phyloP scores from a whole-genome alignment of 208 protist genomes.

The Naegleria lovaniensis region DNA sequence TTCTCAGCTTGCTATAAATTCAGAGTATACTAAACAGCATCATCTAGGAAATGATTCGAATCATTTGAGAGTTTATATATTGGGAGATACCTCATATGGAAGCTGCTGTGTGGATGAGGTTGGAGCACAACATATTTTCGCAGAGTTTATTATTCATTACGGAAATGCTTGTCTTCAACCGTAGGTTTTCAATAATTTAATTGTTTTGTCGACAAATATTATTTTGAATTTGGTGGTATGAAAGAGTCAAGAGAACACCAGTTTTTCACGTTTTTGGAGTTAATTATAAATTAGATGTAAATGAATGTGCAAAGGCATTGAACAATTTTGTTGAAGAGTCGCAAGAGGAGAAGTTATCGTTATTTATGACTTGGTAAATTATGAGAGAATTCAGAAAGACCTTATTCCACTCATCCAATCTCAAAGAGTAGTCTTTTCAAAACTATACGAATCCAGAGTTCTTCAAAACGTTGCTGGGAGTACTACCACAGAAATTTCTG shows the following conservation, averaged over 20 bases:
- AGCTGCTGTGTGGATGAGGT: conserved; percentile 81
- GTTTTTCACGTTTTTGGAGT: conserved; percentile 25
- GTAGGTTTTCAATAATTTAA: not conserved
- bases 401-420: not conserved
- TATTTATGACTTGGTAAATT: not conserved
- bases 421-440: not conserved
- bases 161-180: conserved; percentile 64
- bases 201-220: no score
- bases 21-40: not conserved
- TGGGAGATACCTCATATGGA: conserved; percentile 79
- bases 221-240: no score
- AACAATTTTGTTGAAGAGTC: not conserved
- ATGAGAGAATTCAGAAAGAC: not conserved
- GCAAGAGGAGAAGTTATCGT: not conserved
- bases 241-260: not conserved
- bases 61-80: not conserved
- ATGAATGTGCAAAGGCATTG: not conserved
- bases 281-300: not conserved
- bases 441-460: not conserved
- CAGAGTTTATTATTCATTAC: conserved; percentile 77
- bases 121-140: conserved; percentile 68
- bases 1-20: not conserved
- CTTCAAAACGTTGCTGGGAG: not conserved
- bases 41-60: not conserved
- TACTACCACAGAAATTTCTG: not conserved